A percentile compares a stretch with the other conserved stretches of the same genome.
Evolutionary conservation across 768 basidiomycete species (phyloP).

Genomic region (Arthromyces matolae): DNA sequence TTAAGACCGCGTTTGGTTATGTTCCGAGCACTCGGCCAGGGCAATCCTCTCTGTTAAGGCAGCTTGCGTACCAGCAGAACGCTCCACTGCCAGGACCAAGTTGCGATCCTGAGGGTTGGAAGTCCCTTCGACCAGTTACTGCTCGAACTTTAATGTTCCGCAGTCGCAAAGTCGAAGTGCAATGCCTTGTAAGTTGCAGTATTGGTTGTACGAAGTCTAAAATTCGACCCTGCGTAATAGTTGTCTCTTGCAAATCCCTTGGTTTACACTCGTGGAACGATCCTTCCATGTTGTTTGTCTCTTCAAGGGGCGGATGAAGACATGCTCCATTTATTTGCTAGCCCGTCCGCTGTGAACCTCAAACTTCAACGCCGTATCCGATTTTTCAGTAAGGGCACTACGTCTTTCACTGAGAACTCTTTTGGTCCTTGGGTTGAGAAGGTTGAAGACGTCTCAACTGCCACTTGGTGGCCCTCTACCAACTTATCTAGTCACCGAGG

Average conservation of each 20-base stretch:
- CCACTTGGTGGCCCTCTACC: slow-evolving; percentile 46
- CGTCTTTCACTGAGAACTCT: slow-evolving; percentile 24
- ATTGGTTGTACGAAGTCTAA: background rate
- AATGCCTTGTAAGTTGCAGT: slow-evolving; percentile 36
- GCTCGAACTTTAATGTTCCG: slow-evolving; percentile 40
- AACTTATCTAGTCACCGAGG: slow-evolving; percentile 26
- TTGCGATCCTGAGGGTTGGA: slow-evolving; percentile 53
- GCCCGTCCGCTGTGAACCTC: slow-evolving; percentile 37
- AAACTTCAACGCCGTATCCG: slow-evolving; percentile 38
- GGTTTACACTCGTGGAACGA: slow-evolving; percentile 47
- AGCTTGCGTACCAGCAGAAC: slow-evolving; percentile 45
- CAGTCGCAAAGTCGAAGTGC: slow-evolving; percentile 34
- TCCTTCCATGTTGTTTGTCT: slow-evolving; percentile 42
- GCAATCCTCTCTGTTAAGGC: slow-evolving; percentile 42
- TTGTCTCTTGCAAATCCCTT: slow-evolving; percentile 46
- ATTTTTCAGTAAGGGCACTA: slow-evolving; percentile 37
- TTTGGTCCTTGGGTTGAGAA: slow-evolving; percentile 43
- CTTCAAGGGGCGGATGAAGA: slow-evolving; percentile 37
- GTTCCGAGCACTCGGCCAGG: slow-evolving; percentile 45
- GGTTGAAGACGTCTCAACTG: slow-evolving; percentile 40
- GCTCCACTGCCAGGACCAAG: slow-evolving; percentile 42
- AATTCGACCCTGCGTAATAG: too few species aligned
- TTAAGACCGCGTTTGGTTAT: slow-evolving; percentile 53
- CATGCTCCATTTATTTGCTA: slow-evolving; percentile 39
- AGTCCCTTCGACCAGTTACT: slow-evolving; percentile 36